Conservation (phyloP, 805 yeast species). For the Wickerhamiella sergipiensis region DNA sequence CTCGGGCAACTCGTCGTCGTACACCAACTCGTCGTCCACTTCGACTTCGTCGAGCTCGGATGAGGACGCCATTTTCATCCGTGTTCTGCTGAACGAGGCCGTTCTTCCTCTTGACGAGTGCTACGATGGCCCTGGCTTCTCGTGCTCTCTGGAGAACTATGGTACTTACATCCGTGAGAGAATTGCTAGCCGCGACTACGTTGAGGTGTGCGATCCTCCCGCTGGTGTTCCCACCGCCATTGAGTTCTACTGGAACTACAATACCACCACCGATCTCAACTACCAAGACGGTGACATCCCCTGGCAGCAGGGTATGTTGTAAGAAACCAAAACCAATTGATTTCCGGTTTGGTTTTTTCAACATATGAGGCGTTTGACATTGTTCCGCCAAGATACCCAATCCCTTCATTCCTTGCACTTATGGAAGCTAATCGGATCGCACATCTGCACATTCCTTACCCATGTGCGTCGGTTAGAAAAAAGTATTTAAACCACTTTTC, state of each 20-base stretch:
- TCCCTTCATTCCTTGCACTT: neutral
- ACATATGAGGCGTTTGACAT: neutral
- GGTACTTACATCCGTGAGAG: constrained; percentile 1
- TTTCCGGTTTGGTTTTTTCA: neutral
- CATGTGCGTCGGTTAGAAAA: neutral
- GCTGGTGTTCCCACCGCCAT: neutral
- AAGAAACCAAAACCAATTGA: neutral
- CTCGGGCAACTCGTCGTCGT: neutral
- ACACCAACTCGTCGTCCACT: constrained; percentile 1
- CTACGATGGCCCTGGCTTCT: constrained; percentile 40
- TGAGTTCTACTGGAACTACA: constrained; percentile 1
- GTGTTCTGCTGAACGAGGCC: constrained; percentile 41
- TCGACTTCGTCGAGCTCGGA: constrained; percentile 11
- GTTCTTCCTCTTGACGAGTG: constrained; percentile 38
- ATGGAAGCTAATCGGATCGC: neutral
- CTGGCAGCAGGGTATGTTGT: constrained; percentile 2
- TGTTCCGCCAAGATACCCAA: too few relatives aligned
- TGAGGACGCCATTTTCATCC: constrained; percentile 26
- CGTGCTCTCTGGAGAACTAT: constrained; percentile 29
- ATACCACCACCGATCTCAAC: constrained; percentile 1
- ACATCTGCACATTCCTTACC: neutral
- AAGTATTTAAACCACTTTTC: neutral
- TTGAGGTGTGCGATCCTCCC: neutral
- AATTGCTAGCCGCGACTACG: neutral
- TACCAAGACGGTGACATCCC: constrained; percentile 1